phyloP scores from a whole-genome alignment of 495 filamentous ascomycete genomes.

The Penicillium malachiteum region DNA sequence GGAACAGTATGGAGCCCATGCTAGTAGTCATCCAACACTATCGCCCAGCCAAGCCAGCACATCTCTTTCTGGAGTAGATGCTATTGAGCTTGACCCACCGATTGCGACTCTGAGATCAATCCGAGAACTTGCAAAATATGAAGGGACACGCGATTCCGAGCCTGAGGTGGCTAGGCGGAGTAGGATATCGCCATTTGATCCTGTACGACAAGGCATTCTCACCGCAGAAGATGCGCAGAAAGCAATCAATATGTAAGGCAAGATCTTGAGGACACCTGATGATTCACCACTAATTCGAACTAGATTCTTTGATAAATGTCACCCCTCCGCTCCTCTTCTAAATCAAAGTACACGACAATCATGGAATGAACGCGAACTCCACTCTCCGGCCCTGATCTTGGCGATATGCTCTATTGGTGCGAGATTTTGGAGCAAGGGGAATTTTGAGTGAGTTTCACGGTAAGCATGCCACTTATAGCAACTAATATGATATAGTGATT shows the following conservation, averaged over 20 bases:
- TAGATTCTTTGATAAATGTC: constrained; percentile 20
- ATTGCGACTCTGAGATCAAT: constrained; percentile 20
- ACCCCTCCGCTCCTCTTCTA: constrained; percentile 15
- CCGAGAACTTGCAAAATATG: constrained; percentile 10
- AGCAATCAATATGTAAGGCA: constrained; percentile 13
- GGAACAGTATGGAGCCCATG: background rate
- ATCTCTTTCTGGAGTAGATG: constrained; percentile 9
- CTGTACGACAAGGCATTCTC: constrained; percentile 4
- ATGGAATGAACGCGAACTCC: constrained; percentile 3
- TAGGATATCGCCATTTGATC: constrained; percentile 1
- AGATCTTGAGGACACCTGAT: background rate
- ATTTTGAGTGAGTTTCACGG: background rate
- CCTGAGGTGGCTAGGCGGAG: background rate
- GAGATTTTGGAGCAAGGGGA: constrained; percentile 12
- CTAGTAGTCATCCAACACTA: background rate
- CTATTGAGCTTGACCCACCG: constrained; percentile 16
- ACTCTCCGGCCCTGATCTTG: constrained; percentile 11
- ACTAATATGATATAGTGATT: background rate
- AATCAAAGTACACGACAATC: constrained; percentile 10
- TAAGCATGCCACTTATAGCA: background rate
- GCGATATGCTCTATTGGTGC: constrained; percentile 20
- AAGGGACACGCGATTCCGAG: background rate
- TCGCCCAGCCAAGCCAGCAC: constrained; percentile 5
- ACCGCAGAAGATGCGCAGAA: constrained; percentile 6
- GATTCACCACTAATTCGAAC: background rate